Evolutionary conservation across 345 rosid genomes (phyloP).

Genomic region (Isatis tinctoria): DNA sequence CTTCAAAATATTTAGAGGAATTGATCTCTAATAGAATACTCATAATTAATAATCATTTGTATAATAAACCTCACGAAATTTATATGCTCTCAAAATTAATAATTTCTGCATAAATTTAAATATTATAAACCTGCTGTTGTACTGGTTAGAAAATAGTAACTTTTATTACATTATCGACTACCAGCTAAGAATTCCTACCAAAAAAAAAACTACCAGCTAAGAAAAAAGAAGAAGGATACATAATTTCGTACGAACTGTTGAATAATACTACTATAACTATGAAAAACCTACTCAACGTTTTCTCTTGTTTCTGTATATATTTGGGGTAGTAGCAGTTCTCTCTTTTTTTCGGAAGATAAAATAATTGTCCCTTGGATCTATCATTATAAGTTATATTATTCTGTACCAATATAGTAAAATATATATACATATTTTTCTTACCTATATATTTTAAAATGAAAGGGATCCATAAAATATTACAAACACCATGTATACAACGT

Average conservation of each 20-base stretch:
- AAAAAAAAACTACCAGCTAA: not conserved
- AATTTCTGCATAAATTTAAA: not conserved
- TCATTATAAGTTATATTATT: not conserved
- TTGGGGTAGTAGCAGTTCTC: not conserved
- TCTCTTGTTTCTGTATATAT: not conserved
- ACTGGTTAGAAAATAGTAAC: not conserved
- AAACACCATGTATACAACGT: not conserved
- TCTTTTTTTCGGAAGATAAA: not conserved
- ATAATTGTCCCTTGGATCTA: not conserved
- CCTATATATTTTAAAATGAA: not conserved
- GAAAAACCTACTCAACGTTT: not conserved
- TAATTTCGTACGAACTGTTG: not conserved
- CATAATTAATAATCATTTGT: not conserved
- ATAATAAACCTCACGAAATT: not conserved
- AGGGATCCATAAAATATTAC: not conserved
- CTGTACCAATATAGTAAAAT: not conserved
- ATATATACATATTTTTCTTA: no score
- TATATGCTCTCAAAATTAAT: not conserved
- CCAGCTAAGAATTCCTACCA: not conserved
- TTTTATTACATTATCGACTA: not conserved
- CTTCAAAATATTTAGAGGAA: not conserved
- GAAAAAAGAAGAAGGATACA: not conserved
- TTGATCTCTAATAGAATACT: not conserved
- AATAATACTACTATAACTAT: not conserved
- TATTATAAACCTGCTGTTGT: not conserved